Conservation (phyloP, 257 asterid species). For the Nicotiana noctiflora region DNA sequence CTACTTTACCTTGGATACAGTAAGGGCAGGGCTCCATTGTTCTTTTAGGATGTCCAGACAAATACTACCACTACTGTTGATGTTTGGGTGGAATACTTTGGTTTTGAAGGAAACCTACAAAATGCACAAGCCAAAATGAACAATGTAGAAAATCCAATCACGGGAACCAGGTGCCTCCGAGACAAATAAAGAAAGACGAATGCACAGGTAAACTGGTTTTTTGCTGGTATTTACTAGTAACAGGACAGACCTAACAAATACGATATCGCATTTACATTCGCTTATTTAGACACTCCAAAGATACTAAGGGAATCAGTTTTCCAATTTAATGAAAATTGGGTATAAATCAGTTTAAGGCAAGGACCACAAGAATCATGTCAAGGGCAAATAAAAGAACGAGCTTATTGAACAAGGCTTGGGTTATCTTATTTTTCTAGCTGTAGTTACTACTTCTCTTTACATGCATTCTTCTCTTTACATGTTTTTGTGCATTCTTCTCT, state of each 20-base stretch:
- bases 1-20: slow-evolving; percentile 34
- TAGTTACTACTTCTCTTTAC: no score
- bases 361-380: not conserved
- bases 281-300: not conserved
- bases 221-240: not conserved
- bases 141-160: not conserved
- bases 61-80: slow-evolving; percentile 42
- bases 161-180: not conserved
- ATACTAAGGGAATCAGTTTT: not conserved
- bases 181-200: not conserved
- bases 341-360: not conserved
- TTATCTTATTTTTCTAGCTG: no score
- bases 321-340: not conserved
- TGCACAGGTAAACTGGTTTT: not conserved
- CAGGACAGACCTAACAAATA: not conserved
- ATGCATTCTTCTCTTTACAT: no score
- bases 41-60: slow-evolving; percentile 48
- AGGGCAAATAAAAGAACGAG: not conserved
- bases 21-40: slow-evolving; percentile 53
- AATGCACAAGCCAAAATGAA: not conserved
- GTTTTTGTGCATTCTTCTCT: no score
- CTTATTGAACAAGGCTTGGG: no score
- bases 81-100: slow-evolving; percentile 41
- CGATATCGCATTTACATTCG: not conserved
- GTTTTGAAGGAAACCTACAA: slow-evolving; percentile 42